These are phyloP conservation scores for Rubroboletus pulcherrimus DNA, from an alignment of 768 basidiomycete species.

Conservation along the genomic window DNA sequence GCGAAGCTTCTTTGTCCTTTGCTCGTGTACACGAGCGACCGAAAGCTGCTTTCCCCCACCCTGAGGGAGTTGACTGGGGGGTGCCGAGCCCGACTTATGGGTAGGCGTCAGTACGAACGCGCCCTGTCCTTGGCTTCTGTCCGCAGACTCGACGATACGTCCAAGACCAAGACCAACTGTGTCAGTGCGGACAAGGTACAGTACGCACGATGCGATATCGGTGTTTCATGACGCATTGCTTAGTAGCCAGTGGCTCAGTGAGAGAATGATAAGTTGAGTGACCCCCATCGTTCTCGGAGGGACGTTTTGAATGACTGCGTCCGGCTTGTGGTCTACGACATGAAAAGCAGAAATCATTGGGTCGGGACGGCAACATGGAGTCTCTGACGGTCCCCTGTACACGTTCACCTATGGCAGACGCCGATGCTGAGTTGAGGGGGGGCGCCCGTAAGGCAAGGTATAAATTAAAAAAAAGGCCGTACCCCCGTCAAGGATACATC, in stretches of 20 bases:
- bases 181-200: not conserved
- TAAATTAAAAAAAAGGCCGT: no score
- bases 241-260: no score
- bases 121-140: not conserved
- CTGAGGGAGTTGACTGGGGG: slow-evolving; percentile 3
- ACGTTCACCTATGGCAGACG: no score
- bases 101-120: not conserved
- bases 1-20: not conserved
- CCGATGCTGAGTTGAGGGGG: no score
- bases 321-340: slow-evolving; percentile 4
- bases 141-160: not conserved
- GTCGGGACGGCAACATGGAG: no score
- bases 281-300: no score
- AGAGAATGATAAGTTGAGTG: no score
- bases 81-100: slow-evolving; percentile 4
- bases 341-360: not conserved
- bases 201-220: slow-evolving; percentile 1
- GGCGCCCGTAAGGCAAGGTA: no score
- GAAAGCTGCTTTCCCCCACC: not conserved
- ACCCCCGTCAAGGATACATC: no score
- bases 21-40: slow-evolving; percentile 3
- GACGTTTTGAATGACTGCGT: not conserved
- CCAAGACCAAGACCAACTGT: no score
- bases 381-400: no score
- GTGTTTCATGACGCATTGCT: no score